These are phyloP conservation scores for Emergomyces orientalis DNA, from an alignment of 2,329 filamentous ascomycete species.

Conservation along the genomic window DNA sequence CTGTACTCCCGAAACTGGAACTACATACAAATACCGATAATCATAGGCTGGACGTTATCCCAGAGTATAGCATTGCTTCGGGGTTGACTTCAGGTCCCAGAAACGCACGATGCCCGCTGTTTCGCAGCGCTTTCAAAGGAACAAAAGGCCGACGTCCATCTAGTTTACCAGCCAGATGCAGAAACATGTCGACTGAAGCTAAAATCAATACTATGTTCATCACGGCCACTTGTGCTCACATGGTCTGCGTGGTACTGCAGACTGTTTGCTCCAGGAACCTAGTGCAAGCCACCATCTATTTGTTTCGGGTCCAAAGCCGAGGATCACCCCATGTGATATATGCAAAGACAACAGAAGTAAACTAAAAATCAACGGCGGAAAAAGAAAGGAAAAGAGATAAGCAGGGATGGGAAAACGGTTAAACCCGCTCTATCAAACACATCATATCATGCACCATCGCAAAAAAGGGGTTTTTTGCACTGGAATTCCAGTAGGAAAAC, in stretches of 20 bases:
- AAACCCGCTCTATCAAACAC: neutral
- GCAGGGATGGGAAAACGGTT: neutral
- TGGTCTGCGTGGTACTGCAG: neutral
- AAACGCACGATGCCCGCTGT: neutral
- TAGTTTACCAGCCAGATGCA: neutral
- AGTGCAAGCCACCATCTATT: neutral
- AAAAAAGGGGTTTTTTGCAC: neutral
- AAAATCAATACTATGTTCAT: neutral
- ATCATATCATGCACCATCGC: neutral
- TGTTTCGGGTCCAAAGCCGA: neutral
- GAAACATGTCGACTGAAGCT: neutral
- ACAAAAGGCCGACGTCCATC: neutral
- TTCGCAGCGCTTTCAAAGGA: neutral
- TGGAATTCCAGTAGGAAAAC: neutral
- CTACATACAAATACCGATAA: neutral
- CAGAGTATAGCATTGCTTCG: neutral
- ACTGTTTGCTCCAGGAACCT: neutral
- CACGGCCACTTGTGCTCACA: neutral
- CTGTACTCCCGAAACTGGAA: neutral
- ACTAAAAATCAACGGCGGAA: neutral
- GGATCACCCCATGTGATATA: neutral
- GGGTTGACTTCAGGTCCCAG: neutral
- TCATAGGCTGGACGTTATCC: neutral
- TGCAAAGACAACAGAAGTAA: neutral
- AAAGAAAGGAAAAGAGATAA: neutral